Evolutionary conservation across 2,329 filamentous ascomycete genomes (phyloP).

Genomic region (Zopfia rhizophila): DNA sequence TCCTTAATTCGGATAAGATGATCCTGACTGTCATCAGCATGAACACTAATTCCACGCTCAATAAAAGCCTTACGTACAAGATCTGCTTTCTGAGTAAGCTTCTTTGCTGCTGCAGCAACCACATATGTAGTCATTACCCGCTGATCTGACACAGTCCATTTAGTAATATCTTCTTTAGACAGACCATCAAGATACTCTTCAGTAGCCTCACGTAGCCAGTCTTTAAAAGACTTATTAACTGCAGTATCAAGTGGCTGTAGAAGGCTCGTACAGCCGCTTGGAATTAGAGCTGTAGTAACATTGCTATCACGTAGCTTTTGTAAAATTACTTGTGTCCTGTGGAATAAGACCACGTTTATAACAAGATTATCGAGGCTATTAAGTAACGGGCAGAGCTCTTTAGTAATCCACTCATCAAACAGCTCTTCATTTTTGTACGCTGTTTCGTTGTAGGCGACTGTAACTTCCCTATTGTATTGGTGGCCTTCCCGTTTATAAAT

Average conservation of each 20-base stretch:
- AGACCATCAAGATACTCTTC: neutral
- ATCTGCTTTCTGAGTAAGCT: neutral
- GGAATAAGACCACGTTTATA: neutral
- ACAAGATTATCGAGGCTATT: neutral
- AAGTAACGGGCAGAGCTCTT: neutral
- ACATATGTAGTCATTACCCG: neutral
- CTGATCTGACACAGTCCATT: neutral
- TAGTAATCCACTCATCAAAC: neutral
- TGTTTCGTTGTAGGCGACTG: no score
- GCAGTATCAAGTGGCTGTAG: neutral
- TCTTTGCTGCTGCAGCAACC: neutral
- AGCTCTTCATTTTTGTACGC: constrained; percentile 1
- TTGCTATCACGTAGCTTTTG: neutral
- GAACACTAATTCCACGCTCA: neutral
- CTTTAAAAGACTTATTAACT: neutral
- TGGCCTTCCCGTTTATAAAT: no score
- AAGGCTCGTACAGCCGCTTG: neutral
- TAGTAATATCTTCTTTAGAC: neutral
- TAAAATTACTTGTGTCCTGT: neutral
- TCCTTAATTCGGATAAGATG: constrained; percentile 1
- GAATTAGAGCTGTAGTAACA: neutral
- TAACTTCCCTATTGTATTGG: no score
- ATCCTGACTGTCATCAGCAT: neutral
- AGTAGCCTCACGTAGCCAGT: neutral
- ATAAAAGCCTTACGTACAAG: neutral